Conservation (phyloP, 139 green algal genomes). For the Zygnema circumcarinatum region DNA sequence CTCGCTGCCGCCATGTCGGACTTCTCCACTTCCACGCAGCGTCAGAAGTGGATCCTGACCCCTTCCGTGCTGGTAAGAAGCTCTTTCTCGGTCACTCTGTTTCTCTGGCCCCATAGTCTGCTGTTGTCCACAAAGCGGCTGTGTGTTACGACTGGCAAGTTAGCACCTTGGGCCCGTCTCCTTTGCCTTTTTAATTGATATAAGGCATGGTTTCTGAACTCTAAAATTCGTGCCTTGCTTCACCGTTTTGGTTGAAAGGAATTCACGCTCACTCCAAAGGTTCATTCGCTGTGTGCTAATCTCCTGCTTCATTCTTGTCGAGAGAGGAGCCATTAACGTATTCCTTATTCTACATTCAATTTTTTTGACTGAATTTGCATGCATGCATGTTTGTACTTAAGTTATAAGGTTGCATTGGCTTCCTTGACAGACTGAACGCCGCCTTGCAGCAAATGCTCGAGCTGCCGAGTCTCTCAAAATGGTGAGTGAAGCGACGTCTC, state of each 20-base stretch:
- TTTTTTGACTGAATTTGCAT: neutral
- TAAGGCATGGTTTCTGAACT: neutral
- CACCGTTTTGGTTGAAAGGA: neutral
- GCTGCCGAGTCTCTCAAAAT: neutral
- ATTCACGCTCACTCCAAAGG: neutral
- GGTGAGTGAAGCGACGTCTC: neutral
- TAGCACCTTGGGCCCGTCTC: neutral
- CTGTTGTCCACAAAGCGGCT: neutral
- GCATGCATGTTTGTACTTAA: neutral
- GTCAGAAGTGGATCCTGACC: constrained; percentile 16
- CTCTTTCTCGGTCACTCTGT: neutral
- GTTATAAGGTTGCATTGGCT: neutral
- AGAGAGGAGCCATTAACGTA: no score
- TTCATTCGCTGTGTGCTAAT: neutral
- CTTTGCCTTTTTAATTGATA: neutral
- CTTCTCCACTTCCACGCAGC: constrained; percentile 44
- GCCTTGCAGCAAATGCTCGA: neutral
- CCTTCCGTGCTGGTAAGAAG: constrained; percentile 15
- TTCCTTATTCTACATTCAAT: neutral
- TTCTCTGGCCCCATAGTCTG: neutral
- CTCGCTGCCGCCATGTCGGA: constrained; percentile 31
- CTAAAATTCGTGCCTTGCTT: neutral
- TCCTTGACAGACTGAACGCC: neutral
- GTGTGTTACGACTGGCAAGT: no score
- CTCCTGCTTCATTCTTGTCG: no score